Conservation (phyloP, 2,329 filamentous ascomycete species). For the Eurotiales sp. region DNA sequence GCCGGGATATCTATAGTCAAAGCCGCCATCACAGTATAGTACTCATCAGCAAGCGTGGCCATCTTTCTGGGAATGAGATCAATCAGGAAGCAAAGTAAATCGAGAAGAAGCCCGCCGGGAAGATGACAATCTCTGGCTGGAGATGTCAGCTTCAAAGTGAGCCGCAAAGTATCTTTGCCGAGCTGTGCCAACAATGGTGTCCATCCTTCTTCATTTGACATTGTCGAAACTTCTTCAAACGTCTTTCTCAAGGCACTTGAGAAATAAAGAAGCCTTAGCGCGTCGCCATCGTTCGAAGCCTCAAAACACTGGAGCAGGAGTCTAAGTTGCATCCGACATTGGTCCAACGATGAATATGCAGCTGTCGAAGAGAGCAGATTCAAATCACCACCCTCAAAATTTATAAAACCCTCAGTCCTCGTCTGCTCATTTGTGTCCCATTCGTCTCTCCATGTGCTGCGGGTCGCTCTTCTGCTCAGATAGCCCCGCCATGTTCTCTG, state of each 20-base stretch:
- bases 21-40: conserved; percentile 38
- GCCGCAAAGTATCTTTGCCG: conserved; percentile 31
- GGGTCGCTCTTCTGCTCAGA: conserved; percentile 56
- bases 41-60: conserved; percentile 34
- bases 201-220: conserved; percentile 39
- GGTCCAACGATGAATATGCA: conserved; percentile 9
- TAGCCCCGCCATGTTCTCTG: conserved; percentile 83
- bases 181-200: conserved; percentile 37
- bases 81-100: conserved; percentile 34
- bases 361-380: not conserved
- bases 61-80: conserved; percentile 38
- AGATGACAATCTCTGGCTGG: conserved; percentile 19
- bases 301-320: conserved; percentile 65
- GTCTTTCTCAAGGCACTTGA: conserved; percentile 39
- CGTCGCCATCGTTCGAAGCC: conserved; percentile 42
- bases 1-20: conserved; percentile 28
- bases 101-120: conserved; percentile 31
- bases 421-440: conserved; percentile 60
- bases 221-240: conserved; percentile 32
- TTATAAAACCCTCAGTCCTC: conserved; percentile 23
- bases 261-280: conserved; percentile 43
- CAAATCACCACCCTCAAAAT: conserved; percentile 38
- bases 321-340: conserved; percentile 54
- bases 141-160: conserved; percentile 27
- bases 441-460: conserved; percentile 53